Evolutionary conservation across 2,329 filamentous ascomycete species (phyloP).

Genomic region (Triangularia setosa): DNA sequence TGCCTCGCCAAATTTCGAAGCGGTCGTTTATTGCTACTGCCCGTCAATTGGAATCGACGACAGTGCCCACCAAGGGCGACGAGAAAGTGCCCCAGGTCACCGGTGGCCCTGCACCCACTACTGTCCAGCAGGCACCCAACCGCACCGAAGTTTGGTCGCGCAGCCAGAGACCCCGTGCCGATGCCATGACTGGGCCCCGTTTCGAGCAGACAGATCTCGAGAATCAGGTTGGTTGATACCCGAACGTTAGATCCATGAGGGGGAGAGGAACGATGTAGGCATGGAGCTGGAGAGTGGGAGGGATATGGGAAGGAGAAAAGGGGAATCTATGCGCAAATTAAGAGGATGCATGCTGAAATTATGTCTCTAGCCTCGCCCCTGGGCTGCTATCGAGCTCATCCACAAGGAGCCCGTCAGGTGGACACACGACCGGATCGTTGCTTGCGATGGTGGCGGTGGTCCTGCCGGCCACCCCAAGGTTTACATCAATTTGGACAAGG

Average conservation of each 20-base stretch:
- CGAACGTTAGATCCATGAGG: not conserved
- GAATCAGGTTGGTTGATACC: slow-evolving; percentile 63
- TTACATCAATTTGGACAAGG: slow-evolving; percentile 98
- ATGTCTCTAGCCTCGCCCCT: slow-evolving; percentile 68
- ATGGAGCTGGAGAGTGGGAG: not conserved
- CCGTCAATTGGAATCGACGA: slow-evolving; percentile 40
- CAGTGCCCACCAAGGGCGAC: slow-evolving; percentile 23
- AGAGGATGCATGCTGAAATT: slow-evolving; percentile 24
- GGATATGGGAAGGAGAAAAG: not conserved
- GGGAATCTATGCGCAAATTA: not conserved
- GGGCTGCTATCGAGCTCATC: slow-evolving; percentile 89
- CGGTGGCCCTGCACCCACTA: slow-evolving; percentile 41
- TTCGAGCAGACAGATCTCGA: slow-evolving; percentile 97
- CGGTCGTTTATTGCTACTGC: slow-evolving; percentile 48
- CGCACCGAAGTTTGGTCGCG: slow-evolving; percentile 74
- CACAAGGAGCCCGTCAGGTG: slow-evolving; percentile 93
- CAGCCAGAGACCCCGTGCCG: slow-evolving; percentile 74
- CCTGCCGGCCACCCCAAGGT: slow-evolving; percentile 85
- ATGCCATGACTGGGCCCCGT: slow-evolving; percentile 87
- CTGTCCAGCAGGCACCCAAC: slow-evolving; percentile 78
- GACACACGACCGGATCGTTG: slow-evolving; percentile 76
- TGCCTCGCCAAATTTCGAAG: slow-evolving; percentile 42
- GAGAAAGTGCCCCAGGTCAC: slow-evolving; percentile 39
- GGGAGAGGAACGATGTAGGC: not conserved
- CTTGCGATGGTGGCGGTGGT: slow-evolving; percentile 89